Evolutionary conservation across 345 rosid genomes (phyloP), one percentile per base, ranked within the genome.

Genomic region (Salix purpurea): DNA sequence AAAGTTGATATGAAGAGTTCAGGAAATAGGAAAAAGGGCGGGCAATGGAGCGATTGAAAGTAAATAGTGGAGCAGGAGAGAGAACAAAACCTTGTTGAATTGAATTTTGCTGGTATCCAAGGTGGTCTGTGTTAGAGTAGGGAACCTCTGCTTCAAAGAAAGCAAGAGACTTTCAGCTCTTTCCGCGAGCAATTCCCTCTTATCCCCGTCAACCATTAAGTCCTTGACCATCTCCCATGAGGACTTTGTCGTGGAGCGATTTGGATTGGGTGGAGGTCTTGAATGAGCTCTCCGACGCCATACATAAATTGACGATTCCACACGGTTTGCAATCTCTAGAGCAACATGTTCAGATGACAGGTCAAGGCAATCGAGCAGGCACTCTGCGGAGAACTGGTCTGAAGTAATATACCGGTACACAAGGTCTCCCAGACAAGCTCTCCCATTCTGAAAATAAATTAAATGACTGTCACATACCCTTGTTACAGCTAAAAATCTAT

Each of bases 221-320:
- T 96, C 99, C 86, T 88, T 96, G 68, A 96, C 95, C 84, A 96
- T 58, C 66, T 85, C 97, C 99, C 99, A 96, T 1, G 99, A 96
- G 14, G 99, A 90, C 87, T 74, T 89, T 10, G 94, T 75, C 67
- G 74, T 87, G 34, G 93, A 87, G 48, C 91, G 85, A 76, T 80
- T 86, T 28, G 87, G 83, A 68, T 77, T 81, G 73, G 78, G 81
- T 11, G 82, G 74, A 36, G 89, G 90, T 81, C 87, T 96, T 26
- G 89, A 78, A 77, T 88, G 86, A 42, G 82, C 82, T 80, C 89
- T 83, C 74, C 80, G 87, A 71, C 89, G 92, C 97, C 97, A 96
- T 37, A 86, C 76, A 71, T 96, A 92, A 67, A 94, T 86, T 0
- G 97, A 89, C 26, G 98, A 91, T 76, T 94, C 99, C 4, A 90